Conservation (phyloP, 2,329 filamentous ascomycete species). For the Colletotrichum graminicola region DNA sequence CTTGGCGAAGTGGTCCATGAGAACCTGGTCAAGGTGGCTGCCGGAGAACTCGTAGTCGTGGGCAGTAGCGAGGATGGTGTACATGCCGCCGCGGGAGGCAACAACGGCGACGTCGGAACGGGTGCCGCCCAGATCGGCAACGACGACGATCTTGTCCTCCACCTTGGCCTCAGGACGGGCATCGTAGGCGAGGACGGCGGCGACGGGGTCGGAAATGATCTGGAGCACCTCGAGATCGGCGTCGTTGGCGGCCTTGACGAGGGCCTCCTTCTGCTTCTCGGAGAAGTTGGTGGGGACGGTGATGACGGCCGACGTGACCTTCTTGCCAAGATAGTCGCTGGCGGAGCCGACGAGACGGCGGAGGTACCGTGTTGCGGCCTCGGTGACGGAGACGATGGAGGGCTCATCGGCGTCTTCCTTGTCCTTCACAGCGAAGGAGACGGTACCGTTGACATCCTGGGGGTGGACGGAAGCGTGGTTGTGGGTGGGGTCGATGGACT, state of each 20-base stretch:
- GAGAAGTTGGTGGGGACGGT: conserved; percentile 94
- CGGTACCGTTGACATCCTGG: conserved; percentile 75
- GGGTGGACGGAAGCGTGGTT: conserved; percentile 95
- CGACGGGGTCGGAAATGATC: conserved; percentile 90
- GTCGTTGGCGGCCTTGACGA: conserved; percentile 81
- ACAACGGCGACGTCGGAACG: conserved; percentile 92
- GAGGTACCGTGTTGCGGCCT: conserved; percentile 87
- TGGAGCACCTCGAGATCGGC: conserved; percentile 92
- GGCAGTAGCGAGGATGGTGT: conserved; percentile 91
- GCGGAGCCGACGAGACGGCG: conserved; percentile 85
- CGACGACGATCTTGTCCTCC: conserved; percentile 89
- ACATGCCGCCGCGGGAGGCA: conserved; percentile 93
- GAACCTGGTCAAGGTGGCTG: conserved; percentile 85
- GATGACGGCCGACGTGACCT: conserved; percentile 94
- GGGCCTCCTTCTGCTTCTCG: conserved; percentile 85
- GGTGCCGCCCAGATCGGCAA: conserved; percentile 93
- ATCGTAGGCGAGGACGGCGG: conserved; percentile 91
- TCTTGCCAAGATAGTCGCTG: conserved; percentile 91
- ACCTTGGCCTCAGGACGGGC: conserved; percentile 80
- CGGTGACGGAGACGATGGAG: conserved; percentile 80
- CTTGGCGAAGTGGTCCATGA: conserved; percentile 97
- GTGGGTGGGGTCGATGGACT: conserved; percentile 95
- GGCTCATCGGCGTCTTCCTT: conserved; percentile 70
- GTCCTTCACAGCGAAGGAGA: conserved; percentile 89
- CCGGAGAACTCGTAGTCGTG: conserved; percentile 97